Base-by-base conservation (phyloP, 371 early-diverging fungal genomes). In the Mortierella polycephala region DNA sequence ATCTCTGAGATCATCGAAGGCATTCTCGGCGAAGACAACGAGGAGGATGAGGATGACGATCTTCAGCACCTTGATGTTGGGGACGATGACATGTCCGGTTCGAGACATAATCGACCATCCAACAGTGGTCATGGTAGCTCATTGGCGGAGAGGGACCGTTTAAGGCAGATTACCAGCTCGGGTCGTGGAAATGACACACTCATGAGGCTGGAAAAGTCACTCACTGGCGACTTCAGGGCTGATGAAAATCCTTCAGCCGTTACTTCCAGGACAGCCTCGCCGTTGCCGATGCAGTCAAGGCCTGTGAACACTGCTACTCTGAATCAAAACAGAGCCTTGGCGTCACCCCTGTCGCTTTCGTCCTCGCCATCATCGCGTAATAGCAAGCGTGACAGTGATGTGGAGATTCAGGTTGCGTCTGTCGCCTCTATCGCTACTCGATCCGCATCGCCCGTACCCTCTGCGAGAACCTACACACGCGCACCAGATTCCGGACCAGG, bases 1-100 rank as follows among this genome's bases (percentile, higher is more conserved):
- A 83, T 83, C 55, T 79, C 80, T 0, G 81, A 81, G 44, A 79
- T 83, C 12, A 75, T 83, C 44, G 83, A 83, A 55, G 81, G 81
- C 46, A 82, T 81, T 30, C 68, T 75, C 53, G 76, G 73, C 11
- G 82, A 82, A 42, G 81, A 74, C 9, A 58, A 72, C 18, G 67
- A 63, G 39, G 63, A 69, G 2, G 66, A 64, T 16, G 69, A 71
- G 18, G 73, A 82, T n/a, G 71, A 59, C 18, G 49, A 57, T 8
- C 49, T 64, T 13, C 71, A 69, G 50, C 39, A 60, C n/a, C 47
- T 63, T 20, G 58, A 49, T 21, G 55, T 53, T 7, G 52, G 46
- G 0, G 51, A 23, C 9, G 60, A 62, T 21, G 12, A n/a, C 46
- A 23, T 23, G n/a, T 23, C 57, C 21, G 46, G 21, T 18, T 16